These are phyloP conservation scores for Pseudogymnoascus sp. DNA, from an alignment of 2,329 filamentous ascomycete genomes.

Conservation along the genomic window DNA sequence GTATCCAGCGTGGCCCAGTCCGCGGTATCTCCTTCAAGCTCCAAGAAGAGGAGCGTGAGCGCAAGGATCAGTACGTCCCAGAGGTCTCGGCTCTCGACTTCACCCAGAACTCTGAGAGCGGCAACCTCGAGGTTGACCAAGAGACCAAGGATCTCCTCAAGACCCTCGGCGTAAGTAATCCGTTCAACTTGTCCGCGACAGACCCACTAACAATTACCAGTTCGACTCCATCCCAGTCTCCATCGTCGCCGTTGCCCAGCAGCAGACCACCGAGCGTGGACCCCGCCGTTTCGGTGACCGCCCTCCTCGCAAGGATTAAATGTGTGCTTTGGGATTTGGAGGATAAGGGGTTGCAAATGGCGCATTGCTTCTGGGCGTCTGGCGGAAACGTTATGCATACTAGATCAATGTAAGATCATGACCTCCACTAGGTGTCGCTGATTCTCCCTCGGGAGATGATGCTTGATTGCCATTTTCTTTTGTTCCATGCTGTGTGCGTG, in stretches of 20 bases:
- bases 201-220: constrained; percentile 37
- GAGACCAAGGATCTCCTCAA: constrained; percentile 99
- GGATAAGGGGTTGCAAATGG: constrained; percentile 26
- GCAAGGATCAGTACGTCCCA: constrained; percentile 99
- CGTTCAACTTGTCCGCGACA: constrained; percentile 26
- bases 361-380: constrained; percentile 27
- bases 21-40: constrained; percentile 99
- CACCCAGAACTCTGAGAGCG: constrained; percentile 84
- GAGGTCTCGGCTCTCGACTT: constrained; percentile 98
- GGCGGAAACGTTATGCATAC: constrained; percentile 32
- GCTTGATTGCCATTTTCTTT: constrained; percentile 79
- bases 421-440: constrained; percentile 78
- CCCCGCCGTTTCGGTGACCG: constrained; percentile 69
- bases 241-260: constrained; percentile 81
- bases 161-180: constrained; percentile 83
- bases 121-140: constrained; percentile 86
- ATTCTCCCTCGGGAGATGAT: constrained; percentile 63
- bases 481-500: constrained; percentile 9
- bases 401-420: constrained; percentile 52
- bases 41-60: constrained; percentile 99
- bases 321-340: constrained; percentile 26
- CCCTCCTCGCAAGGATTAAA: constrained; percentile 32
- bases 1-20: constrained; percentile 97
- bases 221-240: constrained; percentile 98
- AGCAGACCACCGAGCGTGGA: constrained; percentile 72